These are phyloP conservation scores for Hyaloperonospora arabidopsidis DNA, from an alignment of 352 stramenopile genomes.

Conservation along the genomic window DNA sequence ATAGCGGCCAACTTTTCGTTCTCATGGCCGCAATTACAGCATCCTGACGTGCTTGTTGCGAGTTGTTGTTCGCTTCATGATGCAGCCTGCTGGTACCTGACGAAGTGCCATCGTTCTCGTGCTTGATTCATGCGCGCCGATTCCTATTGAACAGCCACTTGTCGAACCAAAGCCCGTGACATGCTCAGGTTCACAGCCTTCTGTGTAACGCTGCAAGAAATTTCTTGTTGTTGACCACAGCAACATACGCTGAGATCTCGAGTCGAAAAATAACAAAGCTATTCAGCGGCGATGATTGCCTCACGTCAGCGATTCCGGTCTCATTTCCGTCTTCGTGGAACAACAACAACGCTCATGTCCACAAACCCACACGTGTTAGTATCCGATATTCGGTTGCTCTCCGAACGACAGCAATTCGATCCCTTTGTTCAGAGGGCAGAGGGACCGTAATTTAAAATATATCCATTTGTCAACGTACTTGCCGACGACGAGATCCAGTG, in stretches of 20 bases:
- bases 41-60: too few species aligned
- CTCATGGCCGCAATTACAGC: constrained; percentile 55
- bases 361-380: constrained; percentile 77
- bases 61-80: too few species aligned
- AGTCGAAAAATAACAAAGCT: constrained; percentile 70
- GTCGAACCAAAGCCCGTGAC: too few species aligned
- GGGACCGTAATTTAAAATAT: constrained; percentile 80
- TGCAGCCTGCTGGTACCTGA: too few species aligned
- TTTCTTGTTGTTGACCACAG: constrained; percentile 44
- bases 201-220: constrained; percentile 52
- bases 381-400: constrained; percentile 14
- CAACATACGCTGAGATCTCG: constrained; percentile 72
- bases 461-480: constrained; percentile 58
- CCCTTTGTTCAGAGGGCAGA: constrained; percentile 71
- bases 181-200: too few species aligned
- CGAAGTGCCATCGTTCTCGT: constrained; percentile 46
- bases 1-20: constrained; percentile 37
- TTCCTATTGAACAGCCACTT: too few species aligned
- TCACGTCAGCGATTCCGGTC: constrained; percentile 81
- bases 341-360: constrained; percentile 36
- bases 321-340: constrained; percentile 54
- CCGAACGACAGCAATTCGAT: constrained; percentile 42
- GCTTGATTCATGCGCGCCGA: too few species aligned
- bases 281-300: constrained; percentile 35
- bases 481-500: constrained; percentile 49